A percentile compares a stretch with the other conserved stretches of the same genome.
Evolutionary conservation across 495 filamentous ascomycete species (phyloP).

Genomic region (Neurospora sublineolata): DNA sequence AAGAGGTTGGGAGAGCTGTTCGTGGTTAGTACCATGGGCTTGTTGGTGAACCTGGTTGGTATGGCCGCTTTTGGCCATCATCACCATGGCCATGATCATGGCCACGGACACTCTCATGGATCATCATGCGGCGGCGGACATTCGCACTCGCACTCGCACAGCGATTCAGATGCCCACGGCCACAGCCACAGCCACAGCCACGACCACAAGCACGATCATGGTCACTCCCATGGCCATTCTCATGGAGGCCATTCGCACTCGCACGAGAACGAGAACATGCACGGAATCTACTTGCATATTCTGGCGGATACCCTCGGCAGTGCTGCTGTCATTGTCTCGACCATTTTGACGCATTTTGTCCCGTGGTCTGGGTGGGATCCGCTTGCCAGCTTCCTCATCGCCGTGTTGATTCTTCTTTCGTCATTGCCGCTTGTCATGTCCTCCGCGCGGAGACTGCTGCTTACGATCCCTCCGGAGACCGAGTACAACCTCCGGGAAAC

Average conservation of each 20-base stretch:
- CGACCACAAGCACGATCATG: slow-evolving; percentile 21
- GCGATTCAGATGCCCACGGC: slow-evolving; percentile 32
- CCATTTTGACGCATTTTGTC: slow-evolving; percentile 70
- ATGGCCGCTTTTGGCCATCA: slow-evolving; percentile 75
- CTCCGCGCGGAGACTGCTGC: slow-evolving; percentile 66
- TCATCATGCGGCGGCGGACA: slow-evolving; percentile 19
- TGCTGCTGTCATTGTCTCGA: slow-evolving; percentile 88
- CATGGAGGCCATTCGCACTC: slow-evolving; percentile 33
- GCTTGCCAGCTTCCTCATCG: slow-evolving; percentile 85
- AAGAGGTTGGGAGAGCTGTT: slow-evolving; percentile 77
- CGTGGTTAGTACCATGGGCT: slow-evolving; percentile 70
- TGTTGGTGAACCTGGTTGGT: slow-evolving; percentile 84
- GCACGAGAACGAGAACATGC: slow-evolving; percentile 96
- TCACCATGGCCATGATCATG: slow-evolving; percentile 57
- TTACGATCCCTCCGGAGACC: slow-evolving; percentile 72
- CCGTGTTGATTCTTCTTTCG: slow-evolving; percentile 79
- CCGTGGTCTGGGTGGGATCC: slow-evolving; percentile 95
- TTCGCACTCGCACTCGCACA: slow-evolving; percentile 51
- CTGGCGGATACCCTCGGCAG: slow-evolving; percentile 91
- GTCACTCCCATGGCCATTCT: slow-evolving; percentile 23
- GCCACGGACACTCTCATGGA: slow-evolving; percentile 29
- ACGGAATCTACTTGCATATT: slow-evolving; percentile 95
- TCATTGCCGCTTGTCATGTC: slow-evolving; percentile 80
- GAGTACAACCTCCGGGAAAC: slow-evolving; percentile 85
- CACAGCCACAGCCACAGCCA: slow-evolving; percentile 19